Base-by-base conservation (phyloP, 2,329 filamentous ascomycete genomes). In the Sporothrix phasma region DNA sequence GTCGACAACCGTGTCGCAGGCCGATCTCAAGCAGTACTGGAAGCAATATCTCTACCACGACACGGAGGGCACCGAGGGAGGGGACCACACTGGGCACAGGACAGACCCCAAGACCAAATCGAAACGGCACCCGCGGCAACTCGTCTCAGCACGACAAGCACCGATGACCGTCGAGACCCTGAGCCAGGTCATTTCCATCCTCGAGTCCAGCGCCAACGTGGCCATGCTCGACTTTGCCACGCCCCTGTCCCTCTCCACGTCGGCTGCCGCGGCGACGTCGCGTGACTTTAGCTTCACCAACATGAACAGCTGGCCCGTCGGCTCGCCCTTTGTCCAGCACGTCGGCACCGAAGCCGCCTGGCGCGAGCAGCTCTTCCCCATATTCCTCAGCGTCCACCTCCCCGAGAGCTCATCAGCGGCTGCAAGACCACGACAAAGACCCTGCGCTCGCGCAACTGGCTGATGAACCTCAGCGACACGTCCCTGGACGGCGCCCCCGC, bases 291-390 rank as follows among this genome's bases (percentile, higher is more conserved):
- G 8, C 31, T 29, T 58, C 19, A 5, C 39, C 15, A 13, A 43
- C 26, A 39, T 46, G 37, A 15, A 10, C 11, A 10, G 24, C 2
- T 46, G 41, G 43, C 24, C 53, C 17, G 7, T 51, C 0, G 51
- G 41, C 43, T 62, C 64, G 6, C 64, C 61, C 1, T 17, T 63
- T 1, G 6, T 29, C 2, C 58, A 43, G 5, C 61, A 61, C 10
- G 29, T 67, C 6, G 15, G 51, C 8, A 17, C 67, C 3, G 54
- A 66, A 1, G 26, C 66, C 2, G 65, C 34, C 2, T 69, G 67
- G 65, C 65, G 68, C 3, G 65, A 67, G 62, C 66, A 69, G 53
- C 65, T 69, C n/a, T 65, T 64, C 39, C 64, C 66, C 13, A 19
- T 61, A 34, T 69, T 67, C 24, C 47, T 69, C 13, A 37, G 53